Percentiles rank a stretch among this genome's conserved stretches.
These are phyloP conservation scores for Thermochaetoides thermophila DNA, from an alignment of 495 filamentous ascomycete genomes.

Conservation along the genomic window DNA sequence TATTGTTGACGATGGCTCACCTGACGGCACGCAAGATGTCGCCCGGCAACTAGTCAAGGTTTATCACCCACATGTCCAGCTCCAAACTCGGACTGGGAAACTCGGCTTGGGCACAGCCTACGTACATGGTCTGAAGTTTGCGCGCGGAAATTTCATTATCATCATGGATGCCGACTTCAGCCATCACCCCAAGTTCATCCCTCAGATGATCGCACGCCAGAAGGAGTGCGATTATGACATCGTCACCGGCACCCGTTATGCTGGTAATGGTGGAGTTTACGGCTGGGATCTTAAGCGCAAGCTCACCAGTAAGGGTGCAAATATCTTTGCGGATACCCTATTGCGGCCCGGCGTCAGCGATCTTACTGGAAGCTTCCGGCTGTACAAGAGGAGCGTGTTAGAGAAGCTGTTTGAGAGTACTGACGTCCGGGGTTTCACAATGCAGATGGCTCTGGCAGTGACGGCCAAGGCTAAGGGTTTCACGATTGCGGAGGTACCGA, in stretches of 20 bases:
- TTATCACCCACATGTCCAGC: constrained; percentile 63
- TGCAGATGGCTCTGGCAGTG: constrained; percentile 91
- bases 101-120: constrained; percentile 94
- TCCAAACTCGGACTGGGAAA: constrained; percentile 81
- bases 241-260: constrained; percentile 90
- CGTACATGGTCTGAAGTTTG: constrained; percentile 81
- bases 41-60: constrained; percentile 77
- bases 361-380: constrained; percentile 80
- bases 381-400: constrained; percentile 85
- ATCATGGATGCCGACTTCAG: constrained; percentile 99
- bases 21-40: constrained; percentile 83
- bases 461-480: constrained; percentile 86
- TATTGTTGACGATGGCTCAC: constrained; percentile 94
- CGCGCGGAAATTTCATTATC: constrained; percentile 83
- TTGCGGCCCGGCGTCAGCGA: constrained; percentile 92
- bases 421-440: constrained; percentile 89
- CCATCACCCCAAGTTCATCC: constrained; percentile 95
- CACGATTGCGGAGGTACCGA: constrained; percentile 83
- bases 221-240: constrained; percentile 68
- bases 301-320: constrained; percentile 78
- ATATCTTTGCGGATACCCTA: constrained; percentile 90
- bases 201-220: constrained; percentile 69
- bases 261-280: constrained; percentile 79
- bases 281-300: constrained; percentile 97
- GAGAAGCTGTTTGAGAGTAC: constrained; percentile 81